phyloP scores from a whole-genome alignment of 768 basidiomycete species.

The Kwoniella europaea region DNA sequence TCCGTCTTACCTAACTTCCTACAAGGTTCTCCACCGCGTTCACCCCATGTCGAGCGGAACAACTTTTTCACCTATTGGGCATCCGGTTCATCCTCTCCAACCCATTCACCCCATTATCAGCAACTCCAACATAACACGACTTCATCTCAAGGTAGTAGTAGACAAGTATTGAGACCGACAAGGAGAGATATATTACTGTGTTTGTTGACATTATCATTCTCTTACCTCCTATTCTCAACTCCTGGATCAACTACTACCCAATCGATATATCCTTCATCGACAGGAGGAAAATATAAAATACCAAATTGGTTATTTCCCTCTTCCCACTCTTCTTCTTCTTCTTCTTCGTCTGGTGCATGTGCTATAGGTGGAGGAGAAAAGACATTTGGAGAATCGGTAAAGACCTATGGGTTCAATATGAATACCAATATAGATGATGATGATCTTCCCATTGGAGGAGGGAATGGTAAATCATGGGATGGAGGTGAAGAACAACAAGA shows the following conservation, averaged over 20 bases:
- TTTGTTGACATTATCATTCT: slow-evolving; percentile 48
- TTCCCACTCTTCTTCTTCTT: not conserved
- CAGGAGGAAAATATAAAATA: slow-evolving; percentile 12
- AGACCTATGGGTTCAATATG: not conserved
- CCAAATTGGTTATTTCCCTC: slow-evolving; percentile 21
- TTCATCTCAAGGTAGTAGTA: slow-evolving; percentile 10
- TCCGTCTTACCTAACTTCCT: slow-evolving; percentile 33
- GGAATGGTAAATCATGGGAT: slow-evolving; percentile 28
- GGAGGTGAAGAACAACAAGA: slow-evolving; percentile 38
- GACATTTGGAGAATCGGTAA: slow-evolving; percentile 8
- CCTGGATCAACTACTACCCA: slow-evolving; percentile 8
- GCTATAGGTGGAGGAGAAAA: slow-evolving; percentile 6
- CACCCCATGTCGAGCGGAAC: slow-evolving; percentile 30
- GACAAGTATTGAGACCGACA: slow-evolving; percentile 33
- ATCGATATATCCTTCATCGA: not conserved
- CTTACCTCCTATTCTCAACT: slow-evolving; percentile 43
- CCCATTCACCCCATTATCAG: slow-evolving; percentile 17
- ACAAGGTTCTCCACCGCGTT: slow-evolving; percentile 37
- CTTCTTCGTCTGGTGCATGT: slow-evolving; percentile 2
- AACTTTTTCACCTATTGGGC: slow-evolving; percentile 20
- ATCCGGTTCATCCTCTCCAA: slow-evolving; percentile 14
- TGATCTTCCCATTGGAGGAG: not conserved
- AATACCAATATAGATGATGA: not conserved
- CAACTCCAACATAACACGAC: slow-evolving; percentile 10
- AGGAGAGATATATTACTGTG: slow-evolving; percentile 54